Conservation (phyloP, 2,329 filamentous ascomycete species). For the Trichoderma sp. region DNA sequence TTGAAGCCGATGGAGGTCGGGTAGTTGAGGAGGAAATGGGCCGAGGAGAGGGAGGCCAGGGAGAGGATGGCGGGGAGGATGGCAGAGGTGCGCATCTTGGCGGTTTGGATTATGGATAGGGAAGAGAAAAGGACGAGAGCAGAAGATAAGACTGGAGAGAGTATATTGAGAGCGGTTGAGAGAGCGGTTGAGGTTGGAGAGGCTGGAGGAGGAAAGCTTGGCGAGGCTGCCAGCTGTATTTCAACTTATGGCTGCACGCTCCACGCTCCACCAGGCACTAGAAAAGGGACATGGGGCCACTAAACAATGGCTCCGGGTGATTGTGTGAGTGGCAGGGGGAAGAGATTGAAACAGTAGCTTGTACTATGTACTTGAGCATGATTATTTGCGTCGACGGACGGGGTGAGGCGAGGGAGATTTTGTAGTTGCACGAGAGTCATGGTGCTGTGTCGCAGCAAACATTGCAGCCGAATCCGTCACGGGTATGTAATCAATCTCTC, state of each 20-base stretch:
- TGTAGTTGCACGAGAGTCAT: not conserved
- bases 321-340: not conserved
- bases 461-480: not conserved
- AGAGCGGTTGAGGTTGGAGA: not conserved
- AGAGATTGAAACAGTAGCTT: constrained; percentile 9
- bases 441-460: not conserved
- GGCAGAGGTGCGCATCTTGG: constrained; percentile 35
- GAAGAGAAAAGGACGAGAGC: not conserved
- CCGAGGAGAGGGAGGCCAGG: constrained; percentile 41
- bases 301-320: not conserved
- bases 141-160: not conserved
- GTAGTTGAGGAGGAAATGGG: constrained; percentile 54
- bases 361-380: not conserved
- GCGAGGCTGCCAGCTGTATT: constrained; percentile 9
- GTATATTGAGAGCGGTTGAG: not conserved
- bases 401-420: not conserved
- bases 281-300: not conserved
- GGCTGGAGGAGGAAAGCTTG: not conserved
- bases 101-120: not conserved
- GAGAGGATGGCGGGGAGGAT: constrained; percentile 36
- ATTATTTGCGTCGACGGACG: not conserved
- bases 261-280: not conserved
- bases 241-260: not conserved
- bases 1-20: constrained; percentile 48
- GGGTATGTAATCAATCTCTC: not conserved